Evolutionary conservation across 1,284 basidiomycete genomes (phyloP).

Genomic region (Sanghuangporus sanghuang): DNA sequence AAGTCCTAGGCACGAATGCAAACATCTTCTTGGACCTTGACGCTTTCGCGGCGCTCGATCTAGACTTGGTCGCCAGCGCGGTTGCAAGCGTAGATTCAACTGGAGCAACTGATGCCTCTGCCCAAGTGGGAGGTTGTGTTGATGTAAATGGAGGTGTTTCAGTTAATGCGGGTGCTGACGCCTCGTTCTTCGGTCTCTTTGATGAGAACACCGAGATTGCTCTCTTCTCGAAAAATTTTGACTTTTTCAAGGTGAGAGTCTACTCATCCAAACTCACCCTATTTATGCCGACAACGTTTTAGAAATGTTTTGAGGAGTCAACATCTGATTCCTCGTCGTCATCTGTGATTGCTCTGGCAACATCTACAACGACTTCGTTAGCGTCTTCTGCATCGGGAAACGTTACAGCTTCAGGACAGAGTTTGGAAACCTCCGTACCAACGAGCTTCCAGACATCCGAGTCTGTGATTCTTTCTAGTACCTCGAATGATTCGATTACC

Average conservation of each 20-base stretch:
- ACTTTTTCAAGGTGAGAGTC: conserved; percentile 24
- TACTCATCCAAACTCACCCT: too few species aligned
- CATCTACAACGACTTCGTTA: not conserved
- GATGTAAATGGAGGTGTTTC: conserved; percentile 24
- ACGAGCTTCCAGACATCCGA: not conserved
- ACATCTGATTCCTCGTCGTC: not conserved
- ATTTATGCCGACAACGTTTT: not conserved
- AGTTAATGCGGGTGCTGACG: conserved; percentile 26
- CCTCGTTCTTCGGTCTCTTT: conserved; percentile 27
- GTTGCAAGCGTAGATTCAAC: conserved; percentile 4
- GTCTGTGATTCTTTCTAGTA: not conserved
- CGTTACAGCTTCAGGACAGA: not conserved
- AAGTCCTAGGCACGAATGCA: conserved; percentile 34
- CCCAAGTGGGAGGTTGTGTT: conserved; percentile 24
- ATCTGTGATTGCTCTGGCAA: not conserved
- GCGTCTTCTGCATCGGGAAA: not conserved
- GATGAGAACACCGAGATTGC: conserved; percentile 22
- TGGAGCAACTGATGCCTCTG: not conserved
- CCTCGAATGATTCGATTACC: not conserved
- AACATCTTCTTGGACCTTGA: conserved; percentile 42
- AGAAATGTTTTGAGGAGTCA: conserved; percentile 7
- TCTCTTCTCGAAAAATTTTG: conserved; percentile 26
- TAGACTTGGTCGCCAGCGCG: conserved; percentile 29
- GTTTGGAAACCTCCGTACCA: not conserved
- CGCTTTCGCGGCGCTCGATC: conserved; percentile 33